Evolutionary conservation across 179 eudicot species (phyloP).

Genomic region (Amaranthus tricolor): DNA sequence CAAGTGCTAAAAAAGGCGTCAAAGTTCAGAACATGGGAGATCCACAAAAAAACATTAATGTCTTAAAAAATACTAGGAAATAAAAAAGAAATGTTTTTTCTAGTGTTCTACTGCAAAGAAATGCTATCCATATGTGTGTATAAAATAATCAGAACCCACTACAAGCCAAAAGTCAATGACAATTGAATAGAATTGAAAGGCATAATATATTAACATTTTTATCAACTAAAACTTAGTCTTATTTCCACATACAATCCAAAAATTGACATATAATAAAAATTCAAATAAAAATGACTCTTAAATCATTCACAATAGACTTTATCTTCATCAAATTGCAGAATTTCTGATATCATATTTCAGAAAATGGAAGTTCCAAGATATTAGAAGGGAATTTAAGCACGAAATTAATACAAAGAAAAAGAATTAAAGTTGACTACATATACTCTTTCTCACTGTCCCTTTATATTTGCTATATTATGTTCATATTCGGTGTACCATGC

Average conservation of each 20-base stretch:
- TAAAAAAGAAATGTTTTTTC: background rate
- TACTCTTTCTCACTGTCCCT: background rate
- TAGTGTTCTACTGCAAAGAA: background rate
- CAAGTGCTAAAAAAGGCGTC: slow-evolving; percentile 3
- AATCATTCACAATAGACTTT: background rate
- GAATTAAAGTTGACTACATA: background rate
- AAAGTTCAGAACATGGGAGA: slow-evolving; percentile 2
- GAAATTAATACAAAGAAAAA: background rate
- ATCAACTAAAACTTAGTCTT: background rate
- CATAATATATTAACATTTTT: slow-evolving; percentile 2
- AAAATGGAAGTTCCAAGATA: background rate
- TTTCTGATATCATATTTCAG: background rate
- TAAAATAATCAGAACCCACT: background rate
- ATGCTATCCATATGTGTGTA: background rate
- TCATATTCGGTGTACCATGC: too few species aligned
- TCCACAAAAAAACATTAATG: background rate
- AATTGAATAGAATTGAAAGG: background rate
- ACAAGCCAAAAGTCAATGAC: background rate
- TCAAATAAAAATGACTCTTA: background rate
- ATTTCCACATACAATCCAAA: slow-evolving; percentile 4
- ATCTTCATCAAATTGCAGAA: background rate
- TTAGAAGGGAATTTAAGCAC: background rate
- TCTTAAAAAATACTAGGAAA: background rate
- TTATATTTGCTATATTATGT: too few species aligned
- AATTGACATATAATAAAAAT: background rate